Evolutionary conservation across 2,329 filamentous ascomycete species (phyloP), one percentile per base, ranked within the genome.

Genomic region (Aspergillus uvarum): DNA sequence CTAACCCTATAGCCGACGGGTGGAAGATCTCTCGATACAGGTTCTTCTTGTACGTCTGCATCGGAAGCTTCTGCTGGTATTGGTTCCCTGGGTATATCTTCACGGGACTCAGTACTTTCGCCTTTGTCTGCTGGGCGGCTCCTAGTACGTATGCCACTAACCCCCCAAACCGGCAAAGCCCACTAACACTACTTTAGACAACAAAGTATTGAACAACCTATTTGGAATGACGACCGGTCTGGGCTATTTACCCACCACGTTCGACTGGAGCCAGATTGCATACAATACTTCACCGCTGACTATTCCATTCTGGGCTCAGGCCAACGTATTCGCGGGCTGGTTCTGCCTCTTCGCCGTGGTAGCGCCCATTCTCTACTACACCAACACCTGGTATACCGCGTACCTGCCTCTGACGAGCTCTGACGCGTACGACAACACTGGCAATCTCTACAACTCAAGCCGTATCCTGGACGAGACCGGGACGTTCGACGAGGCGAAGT

Each of bases 371-470:
- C 59, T 74, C 10, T 72, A 73, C 59, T 72, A 73, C 57, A 71
- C 67, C 19, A 72, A 72, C 53, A 67, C 63, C 22, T 72, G 67
- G 67, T 72, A 63, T 54, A 68, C 70, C 11, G 67, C 68, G 1
- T 65, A 74, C 42, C 63, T 73, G 1, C 70, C 69, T 12, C 60
- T 72, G 14, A 74, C 67, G 29, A 70, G 65, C 32, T 66, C 65
- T 16, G 65, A 70, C 24, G 69, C 68, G 4, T 72, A 72, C 47
- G 72, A 69, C 50, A 71, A 72, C 29, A 86, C 79, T 1, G 85
- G 84, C 22, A 68, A 74, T 2, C 62, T 76, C 26, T 88, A 88
- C 76, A 82, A 88, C 59, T 82, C 86, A 8, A 78, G 79, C 4
- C 78, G 77, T 22, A 86, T 88, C 55, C 74, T 88, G 4, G 82